Base-by-base conservation (phyloP, 768 basidiomycete genomes). In the Wakefieldia striispora region DNA sequence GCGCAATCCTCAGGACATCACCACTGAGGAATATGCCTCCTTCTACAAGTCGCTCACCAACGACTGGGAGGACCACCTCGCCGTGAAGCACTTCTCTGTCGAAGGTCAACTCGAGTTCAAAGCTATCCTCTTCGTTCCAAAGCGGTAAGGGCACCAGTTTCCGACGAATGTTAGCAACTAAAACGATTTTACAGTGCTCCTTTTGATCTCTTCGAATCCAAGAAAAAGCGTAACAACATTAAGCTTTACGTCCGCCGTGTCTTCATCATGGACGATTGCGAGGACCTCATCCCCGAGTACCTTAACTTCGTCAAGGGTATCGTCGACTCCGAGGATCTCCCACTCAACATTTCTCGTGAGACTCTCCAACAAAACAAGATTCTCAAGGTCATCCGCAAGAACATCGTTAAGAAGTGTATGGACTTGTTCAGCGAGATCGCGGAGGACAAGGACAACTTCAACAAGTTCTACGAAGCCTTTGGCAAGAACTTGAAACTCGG, bases 201-300 rank as follows among this genome's bases (percentile, higher is more conserved):
- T 45, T 98, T 98, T 74, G 97, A 99, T 67, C 88, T 99, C 70
- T 99, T 99, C 76, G 97, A 99, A 79, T 91, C 90, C 53, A 98
- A 99, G 88, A 98, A 98, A 90, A 98, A 98, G 84, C 91, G 95
- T 65, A 97, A 97, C 83, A 98, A 98, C 88, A 98, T 99, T 83
- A 99, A 99, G 78, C 94, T 99, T 70, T 99, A 98, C 70, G 97
- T 99, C 62, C 92, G 97, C 79, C 93, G 97, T 49, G 95, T 98
- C 66, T 98, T 99, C 82, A 98, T 99, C 82, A 97, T 97, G 92
- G 97, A 99, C 75, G 95, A 97, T 73, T 98, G 95, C 71, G 95
- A 98, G 78, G 97, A 99, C 66, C 79, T 97, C 68, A 98, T 95
- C 67, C 95, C 95, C 60, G 95, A 98, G 72, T 98, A 98, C 81